Base-by-base conservation (phyloP, 1,284 basidiomycete species). In the Cutaneotrichosporon sp. region DNA sequence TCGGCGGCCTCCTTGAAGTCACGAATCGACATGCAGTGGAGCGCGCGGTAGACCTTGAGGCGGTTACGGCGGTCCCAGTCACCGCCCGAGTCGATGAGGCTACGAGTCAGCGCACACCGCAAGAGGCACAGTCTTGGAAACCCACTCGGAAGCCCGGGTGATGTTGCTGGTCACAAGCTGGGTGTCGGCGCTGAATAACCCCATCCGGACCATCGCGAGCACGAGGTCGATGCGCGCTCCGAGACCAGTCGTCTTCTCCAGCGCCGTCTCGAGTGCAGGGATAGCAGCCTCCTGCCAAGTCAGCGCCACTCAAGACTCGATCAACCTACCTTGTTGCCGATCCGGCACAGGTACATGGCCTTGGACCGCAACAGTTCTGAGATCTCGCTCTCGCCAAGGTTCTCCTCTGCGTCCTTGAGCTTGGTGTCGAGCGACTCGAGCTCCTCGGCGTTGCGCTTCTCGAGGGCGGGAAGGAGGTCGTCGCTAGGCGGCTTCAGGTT, bases 61-160 rank as follows among this genome's bases (percentile, higher is more conserved):
- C 95, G 86, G 78, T 98, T 99, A 33, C 94, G 86, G 59, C 97
- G 84, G 79, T 99, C 95, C 95, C 95, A 99, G 79, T 99, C 95
- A 51, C 97, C 95, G 2, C 97, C 95, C 76, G 94, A 87, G 71
- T 98, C 94, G 55, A 98, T 90, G 36, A 97, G 82, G 65, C 92
- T 95, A 72, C 25, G 50, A 27, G 47, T 63, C n/a, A 59, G 49
- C 2, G 42, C 34, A 46, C 29, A 59, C n/a, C 38, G 6, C 9
- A 8, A 25, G 83, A 87, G 13, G 18, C n/a, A n/a, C n/a, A n/a
- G n/a, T n/a, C n/a, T n/a, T n/a, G n/a, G 8, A 8, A n/a, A 50
- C 55, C 64, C 66, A 93, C 90, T 87, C 86, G 71, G 93, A 89
- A 0, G 95, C 94, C 69, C 89, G 87, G 14, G 87, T 82, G 55